Conservation (phyloP, 2,329 filamentous ascomycete genomes). For the Lasiodiplodia sp. region DNA sequence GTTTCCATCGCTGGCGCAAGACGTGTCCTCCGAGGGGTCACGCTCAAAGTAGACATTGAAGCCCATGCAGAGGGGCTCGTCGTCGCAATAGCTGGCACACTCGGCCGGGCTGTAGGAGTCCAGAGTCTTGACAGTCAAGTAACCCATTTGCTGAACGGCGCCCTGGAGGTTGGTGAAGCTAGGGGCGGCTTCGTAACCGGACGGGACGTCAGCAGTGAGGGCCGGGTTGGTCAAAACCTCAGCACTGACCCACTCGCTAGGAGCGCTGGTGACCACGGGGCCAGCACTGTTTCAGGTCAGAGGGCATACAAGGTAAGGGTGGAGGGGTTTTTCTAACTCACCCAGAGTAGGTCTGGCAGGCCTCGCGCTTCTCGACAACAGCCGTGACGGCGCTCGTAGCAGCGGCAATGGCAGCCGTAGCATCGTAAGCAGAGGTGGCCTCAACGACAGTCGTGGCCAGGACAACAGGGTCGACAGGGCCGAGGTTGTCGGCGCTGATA, state of each 20-base stretch:
- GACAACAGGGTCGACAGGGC: constrained; percentile 20
- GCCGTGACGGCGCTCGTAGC: constrained; percentile 20
- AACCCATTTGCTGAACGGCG: constrained; percentile 33
- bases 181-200: constrained; percentile 29
- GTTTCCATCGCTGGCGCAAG: constrained; percentile 1
- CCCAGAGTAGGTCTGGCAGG: constrained; percentile 21
- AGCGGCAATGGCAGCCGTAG: constrained; percentile 16
- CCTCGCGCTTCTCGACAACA: constrained; percentile 18
- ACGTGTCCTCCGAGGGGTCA: constrained; percentile 28
- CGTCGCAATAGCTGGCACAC: constrained; percentile 33
- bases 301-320: no score
- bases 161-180: constrained; percentile 27
- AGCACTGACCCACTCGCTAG: constrained; percentile 16
- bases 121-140: constrained; percentile 28
- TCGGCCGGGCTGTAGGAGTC: constrained; percentile 29
- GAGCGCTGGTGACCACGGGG: constrained; percentile 9
- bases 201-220: constrained; percentile 9
- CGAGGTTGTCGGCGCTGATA: constrained; percentile 14
- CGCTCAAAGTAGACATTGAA: constrained; percentile 39
- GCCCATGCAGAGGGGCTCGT: constrained; percentile 32
- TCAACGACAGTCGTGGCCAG: constrained; percentile 9
- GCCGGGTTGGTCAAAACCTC: constrained; percentile 7
- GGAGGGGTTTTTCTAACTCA: not conserved
- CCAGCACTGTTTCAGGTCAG: constrained; percentile 4
- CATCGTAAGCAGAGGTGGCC: constrained; percentile 20